These are phyloP conservation scores for Friedmanniomyces simplex DNA, from an alignment of 495 filamentous ascomycete species.

Conservation along the genomic window DNA sequence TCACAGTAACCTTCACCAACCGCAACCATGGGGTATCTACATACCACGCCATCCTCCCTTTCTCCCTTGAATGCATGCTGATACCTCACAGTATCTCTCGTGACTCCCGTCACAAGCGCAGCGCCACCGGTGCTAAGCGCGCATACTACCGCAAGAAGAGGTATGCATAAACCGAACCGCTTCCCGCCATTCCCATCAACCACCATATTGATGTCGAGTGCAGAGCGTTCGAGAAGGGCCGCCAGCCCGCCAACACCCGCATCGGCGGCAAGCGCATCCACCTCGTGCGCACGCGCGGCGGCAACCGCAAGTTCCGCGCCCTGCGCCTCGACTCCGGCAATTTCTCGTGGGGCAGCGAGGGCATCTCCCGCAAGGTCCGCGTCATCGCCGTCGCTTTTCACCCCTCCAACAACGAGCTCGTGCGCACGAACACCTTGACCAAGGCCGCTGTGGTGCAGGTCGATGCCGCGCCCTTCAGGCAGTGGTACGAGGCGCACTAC, in stretches of 20 bases:
- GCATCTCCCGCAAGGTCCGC: constrained; percentile 93
- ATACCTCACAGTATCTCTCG: constrained; percentile 66
- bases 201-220: constrained; percentile 29
- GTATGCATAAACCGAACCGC: constrained; percentile 45
- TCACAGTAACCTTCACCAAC: constrained; percentile 44
- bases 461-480: constrained; percentile 95
- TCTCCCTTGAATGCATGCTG: constrained; percentile 12
- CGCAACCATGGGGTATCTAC: constrained; percentile 67
- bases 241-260: constrained; percentile 97
- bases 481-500: constrained; percentile 99
- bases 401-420: constrained; percentile 99
- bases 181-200: constrained; percentile 17
- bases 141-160: constrained; percentile 84
- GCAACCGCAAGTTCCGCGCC: constrained; percentile 98
- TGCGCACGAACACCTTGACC: constrained; percentile 99
- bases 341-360: constrained; percentile 98
- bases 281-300: constrained; percentile 94
- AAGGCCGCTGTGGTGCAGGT: constrained; percentile 96
- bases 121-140: constrained; percentile 92
- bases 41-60: neutral
- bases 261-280: constrained; percentile 98
- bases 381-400: constrained; percentile 97
- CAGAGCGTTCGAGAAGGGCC: constrained; percentile 97
- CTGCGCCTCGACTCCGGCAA: constrained; percentile 98
- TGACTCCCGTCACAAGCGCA: constrained; percentile 98